These are phyloP conservation scores for Eragrostis nindensis DNA, from an alignment of 176 grass and related monocot species.

Conservation along the genomic window DNA sequence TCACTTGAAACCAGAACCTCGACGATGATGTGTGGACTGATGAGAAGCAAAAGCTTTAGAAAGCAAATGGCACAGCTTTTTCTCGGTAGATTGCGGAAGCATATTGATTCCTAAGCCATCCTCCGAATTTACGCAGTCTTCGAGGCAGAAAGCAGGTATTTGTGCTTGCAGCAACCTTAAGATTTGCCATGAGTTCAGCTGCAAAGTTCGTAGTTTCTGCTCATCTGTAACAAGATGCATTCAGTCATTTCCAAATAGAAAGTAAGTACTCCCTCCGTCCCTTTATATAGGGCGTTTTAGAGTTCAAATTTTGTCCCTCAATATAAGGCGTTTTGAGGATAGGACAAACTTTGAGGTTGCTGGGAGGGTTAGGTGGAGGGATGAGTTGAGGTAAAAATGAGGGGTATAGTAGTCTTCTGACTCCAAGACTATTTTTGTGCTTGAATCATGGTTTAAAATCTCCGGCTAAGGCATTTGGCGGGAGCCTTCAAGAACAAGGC, in stretches of 20 bases:
- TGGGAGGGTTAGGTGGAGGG: too few relatives aligned
- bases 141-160: constrained; percentile 61
- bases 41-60: constrained; percentile 67
- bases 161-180: constrained; percentile 82
- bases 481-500: too few relatives aligned
- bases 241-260: constrained; percentile 9
- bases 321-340: too few relatives aligned
- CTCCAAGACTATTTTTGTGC: too few relatives aligned
- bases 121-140: constrained; percentile 54
- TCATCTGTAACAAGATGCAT: constrained; percentile 59
- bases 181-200: constrained; percentile 92
- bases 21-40: constrained; percentile 46
- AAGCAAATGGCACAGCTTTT: constrained; percentile 69
- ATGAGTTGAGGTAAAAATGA: too few relatives aligned
- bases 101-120: constrained; percentile 18
- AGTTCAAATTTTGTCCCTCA: too few relatives aligned
- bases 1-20: constrained; percentile 58
- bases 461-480: too few relatives aligned
- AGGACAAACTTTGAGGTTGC: too few relatives aligned
- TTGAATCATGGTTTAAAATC: too few relatives aligned
- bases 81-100: constrained; percentile 36
- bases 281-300: too few relatives aligned
- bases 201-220: constrained; percentile 69
- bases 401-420: too few relatives aligned
- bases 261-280: too few relatives aligned